A percentile compares a stretch with the other conserved stretches of the same genome.
Conservation (phyloP, 495 filamentous ascomycete genomes). For the Xylaria acuta region DNA sequence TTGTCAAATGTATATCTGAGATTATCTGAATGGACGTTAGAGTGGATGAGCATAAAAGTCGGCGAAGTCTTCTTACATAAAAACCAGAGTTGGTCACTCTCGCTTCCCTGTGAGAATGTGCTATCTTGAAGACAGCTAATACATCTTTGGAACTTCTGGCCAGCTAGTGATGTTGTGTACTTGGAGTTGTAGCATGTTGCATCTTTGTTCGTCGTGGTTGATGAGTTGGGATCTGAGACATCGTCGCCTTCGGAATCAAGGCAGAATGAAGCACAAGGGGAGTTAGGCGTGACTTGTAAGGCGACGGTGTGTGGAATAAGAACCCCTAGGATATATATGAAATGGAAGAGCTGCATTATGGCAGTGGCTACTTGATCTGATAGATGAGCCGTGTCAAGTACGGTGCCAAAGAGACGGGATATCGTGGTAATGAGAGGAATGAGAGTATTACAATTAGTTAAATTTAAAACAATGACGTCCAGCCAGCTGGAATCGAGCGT, state of each 20-base stretch:
- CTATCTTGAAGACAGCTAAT: slow-evolving; percentile 60
- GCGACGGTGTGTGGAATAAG: slow-evolving; percentile 37
- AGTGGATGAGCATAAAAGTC: background rate
- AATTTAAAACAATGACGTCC: slow-evolving; percentile 23
- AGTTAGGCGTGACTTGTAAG: slow-evolving; percentile 58
- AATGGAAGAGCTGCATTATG: slow-evolving; percentile 33
- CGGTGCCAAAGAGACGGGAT: background rate
- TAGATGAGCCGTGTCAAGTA: background rate
- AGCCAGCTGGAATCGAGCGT: slow-evolving; percentile 26
- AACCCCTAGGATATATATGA: slow-evolving; percentile 32
- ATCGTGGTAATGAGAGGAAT: background rate
- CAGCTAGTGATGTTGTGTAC: slow-evolving; percentile 41
- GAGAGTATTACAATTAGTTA: slow-evolving; percentile 32
- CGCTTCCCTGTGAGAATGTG: slow-evolving; percentile 47
- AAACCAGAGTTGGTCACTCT: slow-evolving; percentile 60
- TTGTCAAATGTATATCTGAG: slow-evolving; percentile 52
- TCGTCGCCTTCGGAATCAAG: slow-evolving; percentile 47
- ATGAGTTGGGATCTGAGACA: slow-evolving; percentile 52
- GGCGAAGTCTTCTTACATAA: slow-evolving; percentile 48
- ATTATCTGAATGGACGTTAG: slow-evolving; percentile 48
- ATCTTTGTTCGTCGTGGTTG: slow-evolving; percentile 50
- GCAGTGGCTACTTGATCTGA: background rate
- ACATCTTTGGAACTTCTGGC: slow-evolving; percentile 55
- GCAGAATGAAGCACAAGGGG: slow-evolving; percentile 57
- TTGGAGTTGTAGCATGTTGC: slow-evolving; percentile 53